Evolutionary conservation across 352 stramenopile genomes (phyloP), one percentile per base, ranked within the genome.

Genomic region (Nothophytophthora sp.): DNA sequence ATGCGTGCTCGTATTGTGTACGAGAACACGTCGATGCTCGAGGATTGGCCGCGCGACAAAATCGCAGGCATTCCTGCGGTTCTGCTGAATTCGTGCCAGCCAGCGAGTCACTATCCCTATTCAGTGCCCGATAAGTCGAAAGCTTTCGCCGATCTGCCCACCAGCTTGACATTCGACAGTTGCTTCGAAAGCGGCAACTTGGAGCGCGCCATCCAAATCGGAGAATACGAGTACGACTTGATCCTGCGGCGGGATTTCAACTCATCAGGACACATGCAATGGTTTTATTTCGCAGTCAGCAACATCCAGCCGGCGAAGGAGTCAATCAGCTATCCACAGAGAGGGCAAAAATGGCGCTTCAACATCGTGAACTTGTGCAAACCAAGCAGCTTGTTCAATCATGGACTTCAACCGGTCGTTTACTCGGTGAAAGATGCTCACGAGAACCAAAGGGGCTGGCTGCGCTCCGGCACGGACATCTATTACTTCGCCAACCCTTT

Each of bases 291-390:
- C 60, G 76, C 74, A 2, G 64, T 98, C n/a, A 82, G 71, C 39
- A 96, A 96, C 45, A 67, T 83, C 7, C 50, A 68, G 2, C n/a
- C 36, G 2, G 28, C 45, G 20, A 37, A 28, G 6, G 16, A 16
- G 10, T 8, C n/a, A 9, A 23, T 6, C 8, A 13, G 16, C 16
- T 56, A 35, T 40, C 42, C 36, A 9, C 44, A 50, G 9, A 38
- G 36, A 35, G 52, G 52, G 2, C 60, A 68, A 46, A 76, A 74
- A 23, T 93, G 90, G 44, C 88, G 76, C 1, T 97, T 98, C 61
- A 95, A 97, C 55, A 93, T 98, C 46, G 50, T 97, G 15, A 98
- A 98, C 47, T 35, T 98, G 29, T 96, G 85, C 50, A 98, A 98
- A 35, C 76, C 87, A 5, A 90, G 97, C 50, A 96, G 79, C 5